Evolutionary conservation across 345 rosid genomes (phyloP), one percentile per base, ranked within the genome.

Genomic region (Citrus hindsii): DNA sequence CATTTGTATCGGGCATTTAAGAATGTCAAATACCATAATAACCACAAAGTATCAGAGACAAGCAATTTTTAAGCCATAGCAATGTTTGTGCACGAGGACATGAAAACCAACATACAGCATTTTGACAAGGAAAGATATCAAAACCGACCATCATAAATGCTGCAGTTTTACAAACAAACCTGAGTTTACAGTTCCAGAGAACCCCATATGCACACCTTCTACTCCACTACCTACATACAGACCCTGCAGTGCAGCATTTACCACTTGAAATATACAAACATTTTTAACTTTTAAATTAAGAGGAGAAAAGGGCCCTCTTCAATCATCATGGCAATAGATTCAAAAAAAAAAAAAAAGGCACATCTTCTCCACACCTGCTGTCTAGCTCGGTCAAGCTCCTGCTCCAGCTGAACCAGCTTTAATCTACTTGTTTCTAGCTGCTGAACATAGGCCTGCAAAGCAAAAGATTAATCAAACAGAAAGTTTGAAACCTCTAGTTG

Each of bases 361-460:
- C 51, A 67, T 69, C 67, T 19, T 81, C 61, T 61, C 33, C 80
- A 51, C 72, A 90, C 98, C 90, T 93, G 97, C 76, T 92, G 97
- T 80, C 93, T 90, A 59, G 92, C 88, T 78, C 86, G 91, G 42
- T 88, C 88, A 75, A 92, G 89, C 85, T 94, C 97, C 83, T 92
- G 97, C 85, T 96, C 98, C 85, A 96, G 42, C 80, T 94, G 97
- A 84, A 90, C 72, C 68, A 96, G 82, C 89, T 92, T 96, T 79
- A 92, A 71, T 38, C 99, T 88, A 84, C 99, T 96, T 76, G 89
- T 85, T 90, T 96, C 99, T 75, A 96, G 84, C 84, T 96, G 97
- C 85, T 92, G 95, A 83, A 96, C 98, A 82, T 96, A 96, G 55
- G 99, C 99, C 99, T 96, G 72, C 51, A 87, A 74, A 75, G 48